Evolutionary conservation across 2,329 filamentous ascomycete genomes (phyloP), one percentile per base, ranked within the genome.

Genomic region (Exophiala bonariae): DNA sequence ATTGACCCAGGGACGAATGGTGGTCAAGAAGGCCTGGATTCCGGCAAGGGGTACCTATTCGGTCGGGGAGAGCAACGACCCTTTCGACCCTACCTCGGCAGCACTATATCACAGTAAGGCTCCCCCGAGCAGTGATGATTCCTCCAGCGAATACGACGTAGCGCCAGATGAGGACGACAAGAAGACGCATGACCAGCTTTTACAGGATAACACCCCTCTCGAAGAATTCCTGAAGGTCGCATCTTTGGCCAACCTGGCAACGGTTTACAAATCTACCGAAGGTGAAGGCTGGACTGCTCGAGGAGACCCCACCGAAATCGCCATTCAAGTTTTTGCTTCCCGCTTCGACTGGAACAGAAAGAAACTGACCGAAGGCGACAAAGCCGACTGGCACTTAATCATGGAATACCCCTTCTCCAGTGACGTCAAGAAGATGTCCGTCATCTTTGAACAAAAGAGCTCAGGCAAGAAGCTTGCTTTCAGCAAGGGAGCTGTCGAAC

Each of bases 351-450:
- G 80, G 74, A 82, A 82, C 50, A 74, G 79, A 7, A 69, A 75
- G 13, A 68, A 70, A 7, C 75, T 79, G 55, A 76, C 74, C 0
- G 68, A 71, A 10, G 78, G 75, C 2, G 70, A 78, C 1, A 67
- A 67, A 3, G 69, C 77, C 0, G 59, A 70, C 20, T 85, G 80
- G 80, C 70, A 68, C 16, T 73, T 85, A 55, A 67, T 83, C 18
- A 80, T 81, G 1, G 86, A 89, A 58, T 87, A 85, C 49, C 85
- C 84, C 0, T 89, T 89, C 54, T 85, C 89, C 60, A 87, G 84
- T 0, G 80, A 80, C 47, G 78, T 88, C 54, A 89, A 89, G 71
- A 86, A 83, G 59, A 89, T 89, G 85, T 86, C 83, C 0, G 83
- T 87, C 30, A 81, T 87, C 43, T 86, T 85, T 63, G 58, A 63